Evolutionary conservation across 257 asterid species (phyloP).

Genomic region (Penstemon davidsonii): DNA sequence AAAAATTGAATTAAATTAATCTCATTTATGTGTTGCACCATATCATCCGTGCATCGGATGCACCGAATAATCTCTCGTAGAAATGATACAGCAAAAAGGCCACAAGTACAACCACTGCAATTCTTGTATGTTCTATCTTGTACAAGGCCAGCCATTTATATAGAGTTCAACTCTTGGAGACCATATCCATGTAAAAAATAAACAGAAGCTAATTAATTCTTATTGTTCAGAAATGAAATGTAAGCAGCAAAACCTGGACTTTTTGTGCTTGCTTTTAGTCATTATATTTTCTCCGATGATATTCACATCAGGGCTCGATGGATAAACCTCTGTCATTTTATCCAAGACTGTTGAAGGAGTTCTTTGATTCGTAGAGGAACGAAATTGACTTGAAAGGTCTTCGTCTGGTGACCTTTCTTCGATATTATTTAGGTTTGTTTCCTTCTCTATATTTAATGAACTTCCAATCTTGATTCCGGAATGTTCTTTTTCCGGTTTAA

Average conservation of each 20-base stretch:
- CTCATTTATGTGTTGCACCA: too few species aligned
- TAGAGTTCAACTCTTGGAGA: background rate
- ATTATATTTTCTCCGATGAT: conserved; percentile 21
- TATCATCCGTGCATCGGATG: too few species aligned
- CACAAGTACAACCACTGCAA: too few species aligned
- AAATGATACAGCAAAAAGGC: too few species aligned
- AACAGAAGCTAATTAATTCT: conserved; percentile 9
- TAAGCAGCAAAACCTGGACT: conserved; percentile 48
- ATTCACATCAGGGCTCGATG: conserved; percentile 22
- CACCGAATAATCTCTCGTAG: too few species aligned
- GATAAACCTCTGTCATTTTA: conserved; percentile 20
- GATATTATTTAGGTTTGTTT: conserved; percentile 58
- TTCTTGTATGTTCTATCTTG: too few species aligned
- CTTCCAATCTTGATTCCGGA: conserved; percentile 18
- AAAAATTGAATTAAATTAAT: too few species aligned
- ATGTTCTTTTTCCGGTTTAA: conserved; percentile 21
- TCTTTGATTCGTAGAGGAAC: conserved; percentile 31
- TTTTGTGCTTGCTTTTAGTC: conserved; percentile 36
- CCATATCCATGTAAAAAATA: background rate
- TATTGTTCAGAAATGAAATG: conserved; percentile 27
- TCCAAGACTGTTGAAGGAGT: conserved; percentile 20
- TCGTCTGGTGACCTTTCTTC: conserved; percentile 59
- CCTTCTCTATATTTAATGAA: conserved; percentile 32
- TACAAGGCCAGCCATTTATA: too few species aligned
- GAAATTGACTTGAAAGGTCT: conserved; percentile 23